phyloP scores from a whole-genome alignment of 352 stramenopile species.

The Pythium brassicae region DNA sequence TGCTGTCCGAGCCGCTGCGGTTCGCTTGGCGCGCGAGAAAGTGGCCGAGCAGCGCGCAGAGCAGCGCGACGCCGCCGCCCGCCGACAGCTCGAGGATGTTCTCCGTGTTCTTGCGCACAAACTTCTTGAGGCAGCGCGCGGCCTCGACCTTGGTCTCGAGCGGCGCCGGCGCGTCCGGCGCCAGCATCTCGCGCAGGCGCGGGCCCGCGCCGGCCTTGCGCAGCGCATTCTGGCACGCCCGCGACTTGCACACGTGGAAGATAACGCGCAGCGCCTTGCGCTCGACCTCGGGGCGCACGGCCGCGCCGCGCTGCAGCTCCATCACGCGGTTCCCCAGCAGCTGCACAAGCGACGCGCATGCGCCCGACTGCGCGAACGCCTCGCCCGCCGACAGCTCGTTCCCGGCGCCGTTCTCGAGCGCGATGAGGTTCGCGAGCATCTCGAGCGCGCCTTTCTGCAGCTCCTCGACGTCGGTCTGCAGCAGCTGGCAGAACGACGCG shows the following conservation, averaged over 20 bases:
- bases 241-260: conserved; percentile 71
- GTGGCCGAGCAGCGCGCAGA: conserved; percentile 51
- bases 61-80: conserved; percentile 42
- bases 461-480: conserved; percentile 46
- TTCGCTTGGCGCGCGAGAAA: conserved; percentile 39
- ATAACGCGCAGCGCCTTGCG: conserved; percentile 67
- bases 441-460: conserved; percentile 58
- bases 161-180: conserved; percentile 37
- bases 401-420: conserved; percentile 64
- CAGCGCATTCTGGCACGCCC: conserved; percentile 59
- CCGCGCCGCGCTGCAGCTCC: conserved; percentile 44
- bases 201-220: conserved; percentile 47
- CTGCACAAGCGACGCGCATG: conserved; percentile 48
- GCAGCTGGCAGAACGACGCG: conserved; percentile 61
- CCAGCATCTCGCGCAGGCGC: conserved; percentile 55
- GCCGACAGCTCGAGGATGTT: conserved; percentile 67
- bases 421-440: conserved; percentile 74
- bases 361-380: conserved; percentile 56
- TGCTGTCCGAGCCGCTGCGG: conserved; percentile 19
- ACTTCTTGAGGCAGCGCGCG: conserved; percentile 66
- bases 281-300: conserved; percentile 51
- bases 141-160: conserved; percentile 65
- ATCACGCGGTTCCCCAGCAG: conserved; percentile 56
- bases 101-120: conserved; percentile 62
- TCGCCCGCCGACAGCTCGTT: conserved; percentile 65